These are phyloP conservation scores for Solanum chilense DNA, from an alignment of 257 asterid genomes.

Conservation along the genomic window DNA sequence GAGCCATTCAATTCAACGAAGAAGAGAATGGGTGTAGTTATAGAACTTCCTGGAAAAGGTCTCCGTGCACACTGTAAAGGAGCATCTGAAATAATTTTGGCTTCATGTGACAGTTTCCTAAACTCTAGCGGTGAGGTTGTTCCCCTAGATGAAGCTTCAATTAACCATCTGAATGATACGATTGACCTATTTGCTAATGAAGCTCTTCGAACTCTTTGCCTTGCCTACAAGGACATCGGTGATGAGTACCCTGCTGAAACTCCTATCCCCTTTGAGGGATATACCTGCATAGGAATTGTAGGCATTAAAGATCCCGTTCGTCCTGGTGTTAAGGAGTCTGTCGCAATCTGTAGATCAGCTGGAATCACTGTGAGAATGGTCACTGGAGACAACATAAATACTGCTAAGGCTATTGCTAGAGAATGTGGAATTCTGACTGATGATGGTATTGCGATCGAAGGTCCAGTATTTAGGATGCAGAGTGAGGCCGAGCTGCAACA, in stretches of 20 bases:
- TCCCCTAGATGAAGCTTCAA: conserved; percentile 40
- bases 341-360: conserved; percentile 70
- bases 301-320: conserved; percentile 93
- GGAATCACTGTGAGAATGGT: conserved; percentile 85
- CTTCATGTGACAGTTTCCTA: conserved; percentile 62
- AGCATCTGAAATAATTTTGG: conserved; percentile 75
- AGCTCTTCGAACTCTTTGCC: conserved; percentile 75
- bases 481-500: conserved; percentile 55
- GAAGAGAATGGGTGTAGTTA: conserved; percentile 79
- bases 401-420: conserved; percentile 90
- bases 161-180: conserved; percentile 33
- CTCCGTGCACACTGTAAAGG: conserved; percentile 84
- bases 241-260: conserved; percentile 30
- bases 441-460: conserved; percentile 80
- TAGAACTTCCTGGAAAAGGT: conserved; percentile 51
- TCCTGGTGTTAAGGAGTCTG: conserved; percentile 87
- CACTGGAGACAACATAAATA: conserved; percentile 83
- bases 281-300: conserved; percentile 64
- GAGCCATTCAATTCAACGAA: conserved; percentile 81
- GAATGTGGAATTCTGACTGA: conserved; percentile 86
- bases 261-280: conserved; percentile 58
- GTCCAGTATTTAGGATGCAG: conserved; percentile 73
- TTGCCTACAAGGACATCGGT: conserved; percentile 59
- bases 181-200: conserved; percentile 72
- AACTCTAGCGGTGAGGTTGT: conserved; percentile 41